These are phyloP conservation scores for Circinella umbellata DNA, from an alignment of 371 early-diverging fungal genomes.

Conservation along the genomic window DNA sequence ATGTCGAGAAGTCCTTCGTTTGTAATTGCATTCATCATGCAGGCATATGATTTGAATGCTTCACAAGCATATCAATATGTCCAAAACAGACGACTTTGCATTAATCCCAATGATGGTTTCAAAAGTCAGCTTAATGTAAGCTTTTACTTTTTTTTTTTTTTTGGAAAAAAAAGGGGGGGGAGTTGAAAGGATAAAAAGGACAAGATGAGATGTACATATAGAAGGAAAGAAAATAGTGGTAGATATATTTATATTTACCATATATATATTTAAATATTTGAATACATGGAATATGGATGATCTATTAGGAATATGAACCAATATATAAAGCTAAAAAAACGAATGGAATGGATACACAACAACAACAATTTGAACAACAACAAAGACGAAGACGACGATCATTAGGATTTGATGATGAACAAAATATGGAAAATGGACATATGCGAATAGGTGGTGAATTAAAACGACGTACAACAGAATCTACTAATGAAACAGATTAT, in stretches of 20 bases:
- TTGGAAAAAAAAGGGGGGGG: background rate
- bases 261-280: no score
- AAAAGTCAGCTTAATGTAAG: conserved; percentile 79
- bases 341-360: conserved; percentile 37
- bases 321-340: conserved; percentile 70
- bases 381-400: conserved; percentile 62
- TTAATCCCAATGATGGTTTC: conserved; percentile 84
- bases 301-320: conserved; percentile 76
- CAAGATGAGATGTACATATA: no score
- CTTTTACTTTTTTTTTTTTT: background rate
- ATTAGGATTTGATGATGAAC: conserved; percentile 44
- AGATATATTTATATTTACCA: no score
- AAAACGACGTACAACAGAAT: conserved; percentile 10
- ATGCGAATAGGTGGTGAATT: conserved; percentile 9
- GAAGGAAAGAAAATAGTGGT: no score
- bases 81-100: conserved; percentile 83
- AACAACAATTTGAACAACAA: conserved; percentile 44
- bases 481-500: conserved; percentile 17
- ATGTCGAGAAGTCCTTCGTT: conserved; percentile 87
- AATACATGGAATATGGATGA: no score
- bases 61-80: conserved; percentile 80
- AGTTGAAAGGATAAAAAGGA: no score
- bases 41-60: conserved; percentile 65
- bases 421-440: background rate
- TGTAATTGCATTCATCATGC: conserved; percentile 89